Base-by-base conservation (phyloP, 2,329 filamentous ascomycete genomes). In the Chaetomium sp. region DNA sequence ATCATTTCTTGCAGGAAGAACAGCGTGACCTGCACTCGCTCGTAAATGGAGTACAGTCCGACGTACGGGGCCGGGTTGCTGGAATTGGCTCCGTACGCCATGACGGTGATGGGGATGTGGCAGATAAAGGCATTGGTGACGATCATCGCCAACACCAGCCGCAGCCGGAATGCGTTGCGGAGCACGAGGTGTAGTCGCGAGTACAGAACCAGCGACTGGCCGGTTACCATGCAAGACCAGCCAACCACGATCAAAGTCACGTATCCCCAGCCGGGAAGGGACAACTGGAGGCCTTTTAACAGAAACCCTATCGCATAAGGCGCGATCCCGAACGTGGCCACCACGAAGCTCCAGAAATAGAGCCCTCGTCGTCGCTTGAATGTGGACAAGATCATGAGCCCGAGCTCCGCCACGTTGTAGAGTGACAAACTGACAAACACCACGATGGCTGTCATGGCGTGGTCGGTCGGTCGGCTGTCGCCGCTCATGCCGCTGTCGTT, bases 121-220 rank as follows among this genome's bases (percentile, higher is more conserved):
- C 82, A 67, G 8, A 82, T 54, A 40, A 83, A 59, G 14, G 72
- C 74, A 62, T 84, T 76, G 57, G 74, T 63, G 41, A 83, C 73
- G 56, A 87, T 85, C 76, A 86, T 82, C 52, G 65, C 72, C 0
- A 84, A 70, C 0, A 82, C 76, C 9, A 72, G 70, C 4, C 72
- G 74, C 0, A 85, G 70, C 3, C 77, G 66, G 2, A 67, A 67
- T 6, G 74, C 52, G 70, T 81, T 78, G 12, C 75, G 75, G 3
- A 82, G 69, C 9, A 86, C 74, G 1, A 86, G 72, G 63, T 85
- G 81, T 0, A 86, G 73, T 6, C 83, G 75, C 0, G 81, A 85
- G 71, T 81, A 86, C 1, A 86, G 70, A 1, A 86, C 82, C 10
- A 85, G 62, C 0, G 78, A 77, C 65, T 85, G 80, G 0, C 82